These are phyloP conservation scores for Colletotrichum coccodes DNA, from an alignment of 2,329 filamentous ascomycete genomes.

Conservation along the genomic window DNA sequence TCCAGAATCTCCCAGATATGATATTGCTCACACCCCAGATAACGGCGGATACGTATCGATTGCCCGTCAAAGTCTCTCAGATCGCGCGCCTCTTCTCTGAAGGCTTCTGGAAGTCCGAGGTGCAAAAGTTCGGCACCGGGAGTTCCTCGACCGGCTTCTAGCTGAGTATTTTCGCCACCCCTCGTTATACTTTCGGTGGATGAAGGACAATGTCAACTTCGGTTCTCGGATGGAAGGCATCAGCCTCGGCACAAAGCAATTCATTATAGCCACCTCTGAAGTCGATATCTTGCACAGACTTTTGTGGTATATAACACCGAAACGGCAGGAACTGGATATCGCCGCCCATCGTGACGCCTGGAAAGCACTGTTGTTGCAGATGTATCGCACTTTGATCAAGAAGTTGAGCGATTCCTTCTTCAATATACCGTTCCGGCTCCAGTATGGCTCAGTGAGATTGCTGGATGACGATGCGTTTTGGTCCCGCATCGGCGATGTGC, in stretches of 20 bases:
- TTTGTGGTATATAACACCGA: neutral
- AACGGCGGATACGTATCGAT: neutral
- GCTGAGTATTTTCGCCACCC: neutral
- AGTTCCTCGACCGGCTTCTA: neutral
- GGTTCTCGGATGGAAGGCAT: neutral
- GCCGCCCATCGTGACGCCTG: neutral
- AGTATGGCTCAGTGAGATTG: neutral
- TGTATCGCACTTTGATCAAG: neutral
- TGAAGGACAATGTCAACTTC: neutral
- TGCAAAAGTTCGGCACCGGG: constrained; percentile 37
- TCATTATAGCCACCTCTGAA: neutral
- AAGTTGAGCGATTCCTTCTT: neutral
- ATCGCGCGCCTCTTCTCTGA: constrained; percentile 35
- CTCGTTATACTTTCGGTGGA: neutral
- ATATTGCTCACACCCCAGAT: neutral
- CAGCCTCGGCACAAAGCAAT: neutral
- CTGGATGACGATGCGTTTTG: neutral
- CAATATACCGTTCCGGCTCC: neutral
- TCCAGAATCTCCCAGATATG: neutral
- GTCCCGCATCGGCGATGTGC: neutral
- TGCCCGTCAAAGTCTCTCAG: neutral
- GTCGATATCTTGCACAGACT: neutral
- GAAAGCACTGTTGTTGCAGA: neutral
- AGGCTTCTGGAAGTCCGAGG: constrained; percentile 39
- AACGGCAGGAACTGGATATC: neutral